Base-by-base conservation (phyloP, 1,284 basidiomycete species). In the Apiotrichum porosum region DNA sequence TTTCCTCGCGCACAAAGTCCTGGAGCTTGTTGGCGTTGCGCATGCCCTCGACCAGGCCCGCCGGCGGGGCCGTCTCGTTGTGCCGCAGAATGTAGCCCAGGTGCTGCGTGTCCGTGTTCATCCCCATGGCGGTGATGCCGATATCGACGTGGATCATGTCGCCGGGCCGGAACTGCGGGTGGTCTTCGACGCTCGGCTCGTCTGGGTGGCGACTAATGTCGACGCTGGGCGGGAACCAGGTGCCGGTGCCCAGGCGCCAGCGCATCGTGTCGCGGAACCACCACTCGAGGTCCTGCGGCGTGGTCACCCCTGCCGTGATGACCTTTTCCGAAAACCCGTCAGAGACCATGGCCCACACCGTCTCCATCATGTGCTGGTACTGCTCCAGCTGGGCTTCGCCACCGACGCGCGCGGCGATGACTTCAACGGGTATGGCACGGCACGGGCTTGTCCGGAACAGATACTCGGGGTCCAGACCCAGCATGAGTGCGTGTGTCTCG, bases 41-140 rank as follows among this genome's bases (percentile, higher is more conserved):
- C 47, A 80, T 52, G 9, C 79, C 79, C 26, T 28, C 26, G 26
- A 28, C 26, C 30, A 80, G 65, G 18, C 75, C 75, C 9, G 63
- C 57, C 5, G 79, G 79, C 0, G 72, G 77, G 35, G 73, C 69
- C 51, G 79, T 78, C 28, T 74, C 73, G 44, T 33, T 38, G 12
- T 17, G 10, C n/a, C 75, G 75, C 19, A 80, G 75, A 43, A 81
- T 79, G 58, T 80, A 80, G 14, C 75, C 78, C 65, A 80, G 75
- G 52, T 80, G 79, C 55, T 80, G 79, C 0, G 78, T 79, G 57
- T 81, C 79, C 21, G 79, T 81, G 59, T 80, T 78, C 66, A 80
- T 63, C 19, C 77, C 75, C 75, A 80, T 77, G 1, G 78, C 77
- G 17, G 75, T 78, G 52, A 80, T 77, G 0, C 79, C 79, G 57